Evolutionary conservation across 345 rosid genomes (phyloP), one percentile per base, ranked within the genome.

Genomic region (Citrus glauca): DNA sequence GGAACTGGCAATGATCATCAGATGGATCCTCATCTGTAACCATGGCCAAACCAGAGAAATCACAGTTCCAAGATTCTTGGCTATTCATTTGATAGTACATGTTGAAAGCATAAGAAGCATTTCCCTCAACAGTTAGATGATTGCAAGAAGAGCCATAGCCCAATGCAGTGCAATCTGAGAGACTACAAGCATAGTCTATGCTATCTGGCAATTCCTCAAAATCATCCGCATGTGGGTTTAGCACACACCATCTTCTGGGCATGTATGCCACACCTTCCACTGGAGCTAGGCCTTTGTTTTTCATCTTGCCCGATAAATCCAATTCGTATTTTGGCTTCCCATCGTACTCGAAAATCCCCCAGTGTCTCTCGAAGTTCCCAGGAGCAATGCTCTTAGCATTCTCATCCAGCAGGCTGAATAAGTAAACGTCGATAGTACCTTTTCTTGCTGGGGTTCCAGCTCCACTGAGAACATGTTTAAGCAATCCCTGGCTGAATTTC

Each of bases 91-190:
- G 98, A 79, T 88, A 93, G 81, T 90, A 91, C 93, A 91, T 90
- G 69, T 90, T 93, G 79, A 93, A 93, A 1, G 96, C 93, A 76
- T 91, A 93, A 0, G 98, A 93, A 62, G 94, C 96, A 85, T 93
- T 93, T 35, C 94, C 94, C 63, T 84, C 37, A 32, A 33, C 77
- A 17, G 81, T 87, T 13, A 93, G 80, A 75, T 84, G 86, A 76
- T 90, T 93, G 48, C 94, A 93, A 5, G 98, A 90, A 4, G 93
- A 93, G 13, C 96, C 96, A 62, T 80, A 93, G 3, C 90, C 93
- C 57, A 93, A 86, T 7, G 94, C 85, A 24, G 98, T 91, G 76
- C 98, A 93, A 74, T 93, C 98, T 27, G 93, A 89, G 33, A 83
- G 62, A 69, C 87, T 86, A 74, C 98, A 93, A 10, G 98, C 98